phyloP scores from a whole-genome alignment of 2,329 filamentous ascomycete species.

The Metarhizium robertsii region DNA sequence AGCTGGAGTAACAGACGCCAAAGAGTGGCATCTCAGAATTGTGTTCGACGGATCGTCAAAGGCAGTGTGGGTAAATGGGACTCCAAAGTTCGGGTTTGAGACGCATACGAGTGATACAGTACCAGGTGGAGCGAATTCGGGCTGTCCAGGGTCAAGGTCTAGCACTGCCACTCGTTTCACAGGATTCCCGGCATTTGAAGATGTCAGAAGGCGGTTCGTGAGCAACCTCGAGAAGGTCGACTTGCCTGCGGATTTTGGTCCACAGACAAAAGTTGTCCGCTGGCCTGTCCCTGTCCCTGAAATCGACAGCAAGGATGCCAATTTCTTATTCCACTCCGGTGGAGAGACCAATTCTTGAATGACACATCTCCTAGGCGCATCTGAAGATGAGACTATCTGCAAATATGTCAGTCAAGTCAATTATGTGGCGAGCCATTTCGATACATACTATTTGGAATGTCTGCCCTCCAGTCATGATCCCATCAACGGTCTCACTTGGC shows the following conservation, averaged over 20 bases:
- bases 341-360: constrained; percentile 48
- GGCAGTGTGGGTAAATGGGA: constrained; percentile 55
- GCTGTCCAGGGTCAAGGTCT: constrained; percentile 70
- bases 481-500: constrained; percentile 12
- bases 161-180: constrained; percentile 43
- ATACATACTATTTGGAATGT: constrained; percentile 42
- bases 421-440: neutral
- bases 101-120: constrained; percentile 59
- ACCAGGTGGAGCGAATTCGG: constrained; percentile 63
- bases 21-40: constrained; percentile 53
- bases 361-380: constrained; percentile 37
- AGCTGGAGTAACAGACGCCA: constrained; percentile 56
- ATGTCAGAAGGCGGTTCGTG: constrained; percentile 55
- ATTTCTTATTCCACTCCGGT: constrained; percentile 51
- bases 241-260: constrained; percentile 65
- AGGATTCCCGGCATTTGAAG: constrained; percentile 9
- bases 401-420: neutral
- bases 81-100: constrained; percentile 50
- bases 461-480: constrained; percentile 10
- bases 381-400: constrained; percentile 44
- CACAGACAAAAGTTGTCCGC: constrained; percentile 49
- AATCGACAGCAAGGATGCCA: constrained; percentile 31
- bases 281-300: constrained; percentile 20
- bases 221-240: constrained; percentile 64
- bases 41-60: constrained; percentile 21